These are phyloP conservation scores for Drechslerella coelobrocha DNA, from an alignment of 2,329 filamentous ascomycete species.

Conservation along the genomic window DNA sequence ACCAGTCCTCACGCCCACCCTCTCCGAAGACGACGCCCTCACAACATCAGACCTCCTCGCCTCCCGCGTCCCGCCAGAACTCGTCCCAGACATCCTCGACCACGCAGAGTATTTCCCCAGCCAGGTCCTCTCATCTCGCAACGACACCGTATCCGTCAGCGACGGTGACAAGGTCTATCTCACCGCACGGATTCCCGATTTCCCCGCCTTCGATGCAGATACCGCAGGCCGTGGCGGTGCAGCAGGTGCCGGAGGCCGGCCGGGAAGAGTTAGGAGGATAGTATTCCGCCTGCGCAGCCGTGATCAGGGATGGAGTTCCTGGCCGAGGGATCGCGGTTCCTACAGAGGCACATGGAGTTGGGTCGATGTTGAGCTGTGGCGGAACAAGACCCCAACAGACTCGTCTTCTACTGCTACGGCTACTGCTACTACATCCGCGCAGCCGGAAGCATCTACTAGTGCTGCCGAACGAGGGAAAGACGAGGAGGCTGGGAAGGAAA, in stretches of 20 bases:
- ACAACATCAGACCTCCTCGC: conserved; percentile 4
- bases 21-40: conserved; percentile 8
- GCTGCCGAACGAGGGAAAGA: conserved; percentile 7
- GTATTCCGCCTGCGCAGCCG: conserved; percentile 26
- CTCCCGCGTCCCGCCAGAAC: conserved; percentile 13
- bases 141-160: not conserved
- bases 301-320: conserved; percentile 45
- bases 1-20: too few relatives aligned
- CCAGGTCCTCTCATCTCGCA: not conserved
- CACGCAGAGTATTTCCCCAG: conserved; percentile 29
- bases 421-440: not conserved
- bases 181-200: conserved; percentile 21
- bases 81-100: conserved; percentile 38
- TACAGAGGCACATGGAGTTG: conserved; percentile 28
- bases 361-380: conserved; percentile 43
- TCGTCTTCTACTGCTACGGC: not conserved
- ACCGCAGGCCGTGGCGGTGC: conserved; percentile 28
- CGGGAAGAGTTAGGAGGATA: conserved; percentile 27
- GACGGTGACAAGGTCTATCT: conserved; percentile 31
- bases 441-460: not conserved
- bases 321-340: conserved; percentile 1
- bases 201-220: conserved; percentile 21
- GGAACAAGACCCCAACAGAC: not conserved
- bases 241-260: conserved; percentile 12
- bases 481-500: conserved; percentile 17